A percentile compares a stretch with the other conserved stretches of the same genome.
Evolutionary conservation across 805 yeast species (phyloP).

Genomic region (Debaryomyces maramus): DNA sequence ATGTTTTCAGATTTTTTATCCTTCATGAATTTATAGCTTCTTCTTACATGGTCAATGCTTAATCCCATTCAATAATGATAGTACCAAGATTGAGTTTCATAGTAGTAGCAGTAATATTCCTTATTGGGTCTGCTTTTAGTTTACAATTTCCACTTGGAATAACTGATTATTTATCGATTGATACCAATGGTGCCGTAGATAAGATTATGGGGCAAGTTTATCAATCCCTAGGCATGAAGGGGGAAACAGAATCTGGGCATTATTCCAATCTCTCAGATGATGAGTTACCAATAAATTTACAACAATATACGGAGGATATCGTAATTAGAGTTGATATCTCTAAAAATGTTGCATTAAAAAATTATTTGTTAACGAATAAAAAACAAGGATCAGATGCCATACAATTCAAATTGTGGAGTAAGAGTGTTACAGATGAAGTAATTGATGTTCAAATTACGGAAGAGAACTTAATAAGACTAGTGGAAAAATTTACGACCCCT

Average conservation of each 20-base stretch:
- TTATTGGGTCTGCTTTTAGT: background rate
- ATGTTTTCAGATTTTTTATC: no score
- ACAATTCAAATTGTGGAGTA: conserved; percentile 49
- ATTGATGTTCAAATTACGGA: conserved; percentile 23
- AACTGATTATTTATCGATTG: background rate
- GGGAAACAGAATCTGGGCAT: background rate
- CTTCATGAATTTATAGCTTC: no score
- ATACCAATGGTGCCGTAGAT: background rate
- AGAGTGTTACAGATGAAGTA: conserved; percentile 15
- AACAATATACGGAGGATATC: conserved; percentile 40
- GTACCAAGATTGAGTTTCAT: background rate
- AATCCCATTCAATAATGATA: no score
- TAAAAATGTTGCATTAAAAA: conserved; percentile 15
- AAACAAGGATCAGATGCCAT: conserved; percentile 9
- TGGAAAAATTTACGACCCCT: conserved; percentile 17
- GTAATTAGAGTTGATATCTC: conserved; percentile 46
- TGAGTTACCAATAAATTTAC: conserved; percentile 41
- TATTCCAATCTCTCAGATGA: conserved; percentile 16
- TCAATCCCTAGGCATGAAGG: background rate
- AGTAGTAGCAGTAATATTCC: background rate
- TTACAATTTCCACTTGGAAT: background rate
- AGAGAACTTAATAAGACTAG: conserved; percentile 20
- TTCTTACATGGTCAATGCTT: no score
- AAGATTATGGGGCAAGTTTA: background rate
- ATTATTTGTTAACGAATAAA: conserved; percentile 15